phyloP scores from a whole-genome alignment of 257 asterid species.

The Solanum medicagineum region DNA sequence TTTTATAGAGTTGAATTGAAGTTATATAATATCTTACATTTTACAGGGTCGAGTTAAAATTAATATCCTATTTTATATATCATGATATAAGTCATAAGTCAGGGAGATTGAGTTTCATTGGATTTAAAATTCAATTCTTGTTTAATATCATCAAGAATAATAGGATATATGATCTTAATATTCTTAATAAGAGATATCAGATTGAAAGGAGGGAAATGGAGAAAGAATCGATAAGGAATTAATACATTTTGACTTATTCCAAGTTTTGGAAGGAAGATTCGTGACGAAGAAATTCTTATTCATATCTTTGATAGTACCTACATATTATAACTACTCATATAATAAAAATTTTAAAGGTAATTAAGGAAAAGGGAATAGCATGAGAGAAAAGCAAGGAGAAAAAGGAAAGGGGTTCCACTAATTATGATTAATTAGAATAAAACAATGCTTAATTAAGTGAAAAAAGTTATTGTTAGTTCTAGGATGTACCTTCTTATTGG shows the following conservation, averaged over 20 bases:
- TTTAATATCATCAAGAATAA: not conserved
- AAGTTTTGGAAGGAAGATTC: not conserved
- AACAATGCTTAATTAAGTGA: not conserved
- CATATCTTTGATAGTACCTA: not conserved
- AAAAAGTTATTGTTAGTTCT: not conserved
- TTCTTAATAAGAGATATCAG: not conserved
- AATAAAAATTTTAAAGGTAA: not conserved
- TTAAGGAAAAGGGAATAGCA: not conserved
- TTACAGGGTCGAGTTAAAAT: not conserved
- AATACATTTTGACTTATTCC: not conserved
- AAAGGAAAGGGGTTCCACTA: not conserved
- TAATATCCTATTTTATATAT: not conserved
- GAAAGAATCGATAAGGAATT: not conserved
- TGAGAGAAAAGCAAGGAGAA: not conserved
- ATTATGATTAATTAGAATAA: not conserved
- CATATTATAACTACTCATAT: not conserved
- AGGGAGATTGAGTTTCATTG: rapidly evolving
- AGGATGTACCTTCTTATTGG: slow-evolving; percentile 10
- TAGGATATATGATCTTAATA: not conserved
- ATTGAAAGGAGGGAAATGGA: not conserved
- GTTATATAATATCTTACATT: too few relatives aligned
- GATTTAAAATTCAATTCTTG: not conserved
- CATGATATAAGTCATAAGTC: not conserved
- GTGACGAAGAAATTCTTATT: not conserved
- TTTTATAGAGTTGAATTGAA: too few relatives aligned